These are phyloP conservation scores for Strigomonas oncopelti DNA, from an alignment of 208 protist species.

Conservation along the genomic window DNA sequence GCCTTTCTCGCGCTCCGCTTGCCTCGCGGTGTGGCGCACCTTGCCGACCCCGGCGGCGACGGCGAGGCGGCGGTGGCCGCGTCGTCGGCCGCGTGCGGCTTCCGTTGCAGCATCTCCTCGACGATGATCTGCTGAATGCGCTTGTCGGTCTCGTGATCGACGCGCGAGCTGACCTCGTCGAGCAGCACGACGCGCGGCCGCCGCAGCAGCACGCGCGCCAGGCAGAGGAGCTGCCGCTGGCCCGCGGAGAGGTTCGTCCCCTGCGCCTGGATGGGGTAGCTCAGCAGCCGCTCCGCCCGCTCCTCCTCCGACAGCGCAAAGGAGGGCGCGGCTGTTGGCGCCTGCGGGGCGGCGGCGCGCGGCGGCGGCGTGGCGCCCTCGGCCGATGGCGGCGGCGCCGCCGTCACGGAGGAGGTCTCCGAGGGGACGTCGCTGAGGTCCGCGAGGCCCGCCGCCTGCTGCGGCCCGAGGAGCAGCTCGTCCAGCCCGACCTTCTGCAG, in stretches of 20 bases:
- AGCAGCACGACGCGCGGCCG: slow-evolving; percentile 89
- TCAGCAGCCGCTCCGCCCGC: slow-evolving; percentile 27
- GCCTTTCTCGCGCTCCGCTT: not conserved
- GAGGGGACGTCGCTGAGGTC: not conserved
- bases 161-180: slow-evolving; percentile 93
- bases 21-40: not conserved
- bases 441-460: slow-evolving; percentile 1
- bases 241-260: slow-evolving; percentile 92
- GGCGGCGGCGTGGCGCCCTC: not conserved
- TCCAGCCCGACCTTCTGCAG: slow-evolving; percentile 40
- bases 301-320: not conserved
- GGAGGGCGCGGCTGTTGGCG: slow-evolving; percentile 1
- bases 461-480: slow-evolving; percentile 39
- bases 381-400: slow-evolving; percentile 4
- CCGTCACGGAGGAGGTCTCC: slow-evolving; percentile 1
- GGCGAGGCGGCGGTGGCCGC: not conserved
- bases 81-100: not conserved
- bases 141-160: slow-evolving; percentile 79
- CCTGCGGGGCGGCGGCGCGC: not conserved
- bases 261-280: slow-evolving; percentile 46
- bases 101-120: slow-evolving; percentile 47
- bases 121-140: slow-evolving; percentile 91
- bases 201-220: slow-evolving; percentile 94
- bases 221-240: slow-evolving; percentile 95
- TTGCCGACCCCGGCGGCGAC: not conserved